Evolutionary conservation across 352 stramenopile species (phyloP).

Genomic region (Phytophthora chlamydospora): DNA sequence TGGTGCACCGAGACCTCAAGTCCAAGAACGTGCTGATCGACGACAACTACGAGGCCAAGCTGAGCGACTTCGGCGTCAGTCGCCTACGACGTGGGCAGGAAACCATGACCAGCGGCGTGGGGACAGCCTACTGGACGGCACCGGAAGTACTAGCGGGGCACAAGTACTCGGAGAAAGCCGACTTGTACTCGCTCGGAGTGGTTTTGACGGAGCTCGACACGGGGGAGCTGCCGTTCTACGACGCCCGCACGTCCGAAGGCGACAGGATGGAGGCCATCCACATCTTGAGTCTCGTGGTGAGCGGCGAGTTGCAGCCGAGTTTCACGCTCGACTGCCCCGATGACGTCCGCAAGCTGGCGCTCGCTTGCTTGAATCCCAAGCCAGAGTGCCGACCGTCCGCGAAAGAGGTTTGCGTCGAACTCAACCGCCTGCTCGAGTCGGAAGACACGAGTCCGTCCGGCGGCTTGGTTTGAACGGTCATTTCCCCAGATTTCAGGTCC

Average conservation of each 20-base stretch:
- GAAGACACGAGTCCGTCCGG: background rate
- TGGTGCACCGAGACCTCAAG: conserved; percentile 83
- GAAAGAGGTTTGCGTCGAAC: conserved; percentile 34
- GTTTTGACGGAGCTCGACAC: conserved; percentile 32
- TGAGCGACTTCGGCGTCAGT: conserved; percentile 52
- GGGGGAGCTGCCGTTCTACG: conserved; percentile 30
- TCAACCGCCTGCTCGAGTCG: conserved; percentile 27
- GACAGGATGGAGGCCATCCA: conserved; percentile 38
- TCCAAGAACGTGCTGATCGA: conserved; percentile 70
- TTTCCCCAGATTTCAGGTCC: conserved; percentile 7
- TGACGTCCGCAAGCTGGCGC: conserved; percentile 25
- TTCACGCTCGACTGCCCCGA: conserved; percentile 27
- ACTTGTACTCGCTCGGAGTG: conserved; percentile 35
- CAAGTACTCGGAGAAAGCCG: conserved; percentile 43
- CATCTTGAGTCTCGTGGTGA: conserved; percentile 36
- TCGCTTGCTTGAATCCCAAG: conserved; percentile 31
- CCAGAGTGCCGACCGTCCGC: conserved; percentile 34
- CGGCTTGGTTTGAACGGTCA: conserved; percentile 21
- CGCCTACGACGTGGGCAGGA: conserved; percentile 14
- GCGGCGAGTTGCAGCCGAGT: conserved; percentile 33
- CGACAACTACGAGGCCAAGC: conserved; percentile 36
- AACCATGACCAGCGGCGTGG: conserved; percentile 45
- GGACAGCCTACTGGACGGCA: conserved; percentile 48
- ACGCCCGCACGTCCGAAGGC: conserved; percentile 11
- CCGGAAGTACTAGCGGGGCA: conserved; percentile 48